Percentiles rank a stretch among this genome's conserved stretches.
These are phyloP conservation scores for Diaporthe australafricana DNA, from an alignment of 2,329 filamentous ascomycete species.

Conservation along the genomic window DNA sequence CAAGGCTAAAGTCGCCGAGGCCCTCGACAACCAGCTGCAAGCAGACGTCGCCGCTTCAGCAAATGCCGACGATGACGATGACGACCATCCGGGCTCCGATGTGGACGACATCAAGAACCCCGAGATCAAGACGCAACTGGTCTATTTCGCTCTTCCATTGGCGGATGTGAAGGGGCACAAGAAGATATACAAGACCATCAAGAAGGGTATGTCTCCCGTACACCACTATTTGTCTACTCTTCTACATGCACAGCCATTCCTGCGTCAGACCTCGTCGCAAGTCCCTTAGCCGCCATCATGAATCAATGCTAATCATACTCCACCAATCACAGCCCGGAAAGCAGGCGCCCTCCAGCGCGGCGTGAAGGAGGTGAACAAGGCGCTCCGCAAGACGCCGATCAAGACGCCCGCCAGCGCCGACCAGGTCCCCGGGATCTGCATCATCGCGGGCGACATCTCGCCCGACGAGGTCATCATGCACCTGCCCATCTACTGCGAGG, in stretches of 20 bases:
- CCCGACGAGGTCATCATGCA: constrained; percentile 99
- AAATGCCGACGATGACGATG: constrained; percentile 56
- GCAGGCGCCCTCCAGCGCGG: constrained; percentile 96
- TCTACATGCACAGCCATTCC: constrained; percentile 21
- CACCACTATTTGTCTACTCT: constrained; percentile 28
- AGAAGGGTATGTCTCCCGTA: constrained; percentile 63
- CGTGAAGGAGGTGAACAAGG: constrained; percentile 99
- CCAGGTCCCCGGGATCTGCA: constrained; percentile 77
- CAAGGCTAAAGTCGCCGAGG: constrained; percentile 66
- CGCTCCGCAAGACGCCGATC: constrained; percentile 89
- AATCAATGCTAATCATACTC: constrained; percentile 22
- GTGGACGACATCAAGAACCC: constrained; percentile 53
- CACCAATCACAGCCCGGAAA: constrained; percentile 78
- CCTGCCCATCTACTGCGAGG: constrained; percentile 96
- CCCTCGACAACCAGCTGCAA: constrained; percentile 74
- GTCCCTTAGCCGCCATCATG: background rate
- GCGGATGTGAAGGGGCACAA: constrained; percentile 81
- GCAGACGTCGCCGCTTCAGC: constrained; percentile 62
- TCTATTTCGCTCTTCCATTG: constrained; percentile 86
- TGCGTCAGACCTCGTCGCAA: constrained; percentile 34
- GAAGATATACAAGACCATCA: constrained; percentile 74
- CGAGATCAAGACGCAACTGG: constrained; percentile 64
- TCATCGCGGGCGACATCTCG: constrained; percentile 97
- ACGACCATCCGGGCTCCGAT: constrained; percentile 46
- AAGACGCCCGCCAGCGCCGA: constrained; percentile 70